Base-by-base conservation (phyloP, 257 asterid species). In the Cruciata laevipes region DNA sequence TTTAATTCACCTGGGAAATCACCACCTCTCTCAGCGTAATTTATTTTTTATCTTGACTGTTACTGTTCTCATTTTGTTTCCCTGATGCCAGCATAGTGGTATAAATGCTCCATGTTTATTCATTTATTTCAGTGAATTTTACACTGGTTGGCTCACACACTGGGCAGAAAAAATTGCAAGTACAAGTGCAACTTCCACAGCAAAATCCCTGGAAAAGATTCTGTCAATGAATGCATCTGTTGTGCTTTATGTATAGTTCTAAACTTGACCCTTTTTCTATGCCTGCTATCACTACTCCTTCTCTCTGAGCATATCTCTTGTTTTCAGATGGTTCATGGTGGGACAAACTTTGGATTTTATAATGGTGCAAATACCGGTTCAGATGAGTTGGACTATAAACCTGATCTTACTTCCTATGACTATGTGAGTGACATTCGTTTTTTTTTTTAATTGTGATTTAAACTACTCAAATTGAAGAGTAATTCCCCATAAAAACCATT, bases 81-180 rank as follows among this genome's bases (percentile, higher is more conserved):
- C 60, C 27, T 53, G 24, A 53, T 53, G 27, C 60, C 60, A 53
- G 25, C 27, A 18, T n/a, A 53, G 60, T n/a, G 14, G 60, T 27
- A 53, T 53, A 14, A 21, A 53, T n/a, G 60, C 13, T 53, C 27
- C n/a, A 47, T 53, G 60, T 53, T 53, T 65, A 33, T 42, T 59
- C 65, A 57, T 52, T 74, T 27, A 21, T 83, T 67, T 73, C 78
- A 93, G 99, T 59, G 99, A 93, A 82, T 90, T 90, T 72, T 93
- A 93, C 67, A 90, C 99, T 47, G 99, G 99, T 49, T 93, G 97
- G 99, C 96, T 93, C 72, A 90, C 99, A 20, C 99, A 93, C 72
- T 90, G 97, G 99, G 94, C 94, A 70, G 99, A 93, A 78, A 83
- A 74, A 13, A 79, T 81, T 68, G 96, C 97, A 65, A 86, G 78